A percentile compares a stretch with the other conserved stretches of the same genome.
phyloP scores from a whole-genome alignment of 139 green algal species.

The Auxenochlorella pyrenoidosa region DNA sequence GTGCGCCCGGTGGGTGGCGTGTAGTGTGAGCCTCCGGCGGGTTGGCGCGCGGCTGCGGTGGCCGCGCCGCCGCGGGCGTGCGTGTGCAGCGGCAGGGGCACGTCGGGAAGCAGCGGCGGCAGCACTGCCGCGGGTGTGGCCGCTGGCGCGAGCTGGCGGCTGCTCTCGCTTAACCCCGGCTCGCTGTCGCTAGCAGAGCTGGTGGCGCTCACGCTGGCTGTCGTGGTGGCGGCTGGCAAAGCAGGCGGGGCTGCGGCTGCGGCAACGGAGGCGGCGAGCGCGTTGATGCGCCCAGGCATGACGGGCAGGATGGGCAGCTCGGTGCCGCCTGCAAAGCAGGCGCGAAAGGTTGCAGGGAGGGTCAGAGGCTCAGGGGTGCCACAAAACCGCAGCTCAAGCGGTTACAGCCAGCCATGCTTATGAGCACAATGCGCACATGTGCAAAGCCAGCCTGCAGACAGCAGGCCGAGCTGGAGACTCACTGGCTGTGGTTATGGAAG shows the following conservation, averaged over 20 bases:
- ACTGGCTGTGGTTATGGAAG: constrained; percentile 33
- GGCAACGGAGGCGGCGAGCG: neutral
- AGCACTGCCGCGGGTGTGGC: neutral
- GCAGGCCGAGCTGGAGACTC: neutral
- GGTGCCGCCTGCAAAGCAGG: neutral
- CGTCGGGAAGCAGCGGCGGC: neutral
- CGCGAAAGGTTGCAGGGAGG: neutral
- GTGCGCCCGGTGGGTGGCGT: neutral
- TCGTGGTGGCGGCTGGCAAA: neutral
- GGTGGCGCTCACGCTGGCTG: constrained; percentile 1
- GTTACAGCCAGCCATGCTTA: neutral
- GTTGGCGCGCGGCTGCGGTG: neutral
- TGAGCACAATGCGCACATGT: neutral
- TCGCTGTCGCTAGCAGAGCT: constrained; percentile 24
- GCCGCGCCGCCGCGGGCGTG: neutral
- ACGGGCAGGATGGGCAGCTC: constrained; percentile 39
- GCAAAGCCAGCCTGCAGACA: neutral
- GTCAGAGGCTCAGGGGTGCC: neutral
- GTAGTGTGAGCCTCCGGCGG: neutral
- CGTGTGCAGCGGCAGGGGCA: neutral
- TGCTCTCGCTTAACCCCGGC: neutral
- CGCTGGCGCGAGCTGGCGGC: neutral
- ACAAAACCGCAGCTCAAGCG: neutral
- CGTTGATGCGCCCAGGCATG: constrained; percentile 36
- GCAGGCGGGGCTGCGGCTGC: neutral